Evolutionary conservation across 441 rosid genomes (phyloP).

Genomic region (Dalechampia spathulata): DNA sequence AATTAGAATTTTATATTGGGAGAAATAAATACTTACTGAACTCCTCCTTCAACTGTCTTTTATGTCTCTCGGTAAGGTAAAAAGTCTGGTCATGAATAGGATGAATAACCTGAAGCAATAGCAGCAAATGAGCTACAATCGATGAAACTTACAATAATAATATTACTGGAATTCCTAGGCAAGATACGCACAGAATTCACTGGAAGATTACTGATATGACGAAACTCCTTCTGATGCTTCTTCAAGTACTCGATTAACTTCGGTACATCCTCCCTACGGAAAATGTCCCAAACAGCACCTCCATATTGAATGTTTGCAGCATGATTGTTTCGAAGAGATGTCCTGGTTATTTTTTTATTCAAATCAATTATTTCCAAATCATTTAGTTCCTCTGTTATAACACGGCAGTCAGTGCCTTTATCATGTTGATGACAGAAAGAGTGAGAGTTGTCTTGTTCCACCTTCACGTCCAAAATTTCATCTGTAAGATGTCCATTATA

Average conservation of each 20-base stretch:
- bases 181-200: constrained; percentile 30
- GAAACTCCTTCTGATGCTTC: constrained; percentile 60
- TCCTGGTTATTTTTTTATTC: constrained; percentile 6
- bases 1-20: constrained; percentile 1
- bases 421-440: constrained; percentile 2
- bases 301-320: constrained; percentile 22
- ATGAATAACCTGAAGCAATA: constrained; percentile 48
- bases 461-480: constrained; percentile 1
- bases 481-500: constrained; percentile 1
- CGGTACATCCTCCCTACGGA: constrained; percentile 68
- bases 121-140: constrained; percentile 10
- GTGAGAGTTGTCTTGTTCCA: neutral
- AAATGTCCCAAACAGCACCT: constrained; percentile 92
- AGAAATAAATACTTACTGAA: constrained; percentile 27
- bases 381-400: neutral
- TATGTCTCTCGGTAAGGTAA: constrained; percentile 50
- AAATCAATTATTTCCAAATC: constrained; percentile 4
- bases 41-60: constrained; percentile 68
- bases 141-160: neutral
- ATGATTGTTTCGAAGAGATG: constrained; percentile 15
- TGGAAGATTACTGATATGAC: constrained; percentile 36
- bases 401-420: neutral
- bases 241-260: constrained; percentile 51
- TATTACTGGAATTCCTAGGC: neutral
- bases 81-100: constrained; percentile 81